A percentile compares a stretch with the other conserved stretches of the same genome.
phyloP scores from a whole-genome alignment of 78 protist genomes.

The Capsaspora owczarzaki region DNA sequence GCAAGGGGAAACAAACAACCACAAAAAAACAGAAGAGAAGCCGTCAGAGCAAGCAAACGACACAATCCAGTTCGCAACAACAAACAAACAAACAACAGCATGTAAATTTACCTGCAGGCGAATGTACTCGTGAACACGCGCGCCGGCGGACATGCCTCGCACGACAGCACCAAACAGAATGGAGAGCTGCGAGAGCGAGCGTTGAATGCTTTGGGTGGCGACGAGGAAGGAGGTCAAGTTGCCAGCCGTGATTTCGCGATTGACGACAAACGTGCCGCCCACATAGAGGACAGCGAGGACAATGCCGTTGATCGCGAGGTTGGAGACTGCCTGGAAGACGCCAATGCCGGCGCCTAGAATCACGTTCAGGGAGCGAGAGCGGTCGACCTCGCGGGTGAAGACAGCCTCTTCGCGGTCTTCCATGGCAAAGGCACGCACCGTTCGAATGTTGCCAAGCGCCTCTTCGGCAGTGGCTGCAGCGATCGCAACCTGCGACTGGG shows the following conservation, averaged over 20 bases:
- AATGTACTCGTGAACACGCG: too few species aligned
- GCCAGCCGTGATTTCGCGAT: too few species aligned
- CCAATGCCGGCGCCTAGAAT: neutral
- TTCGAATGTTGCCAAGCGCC: constrained; percentile 18
- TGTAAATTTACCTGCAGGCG: too few species aligned
- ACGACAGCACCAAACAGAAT: too few species aligned
- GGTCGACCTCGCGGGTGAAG: neutral
- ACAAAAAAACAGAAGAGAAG: neutral
- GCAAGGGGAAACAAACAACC: neutral
- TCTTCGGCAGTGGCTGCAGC: neutral
- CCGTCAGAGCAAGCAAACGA: neutral
- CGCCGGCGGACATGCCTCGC: too few species aligned
- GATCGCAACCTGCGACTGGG: neutral
- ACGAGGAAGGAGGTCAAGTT: too few species aligned
- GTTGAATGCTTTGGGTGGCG: too few species aligned
- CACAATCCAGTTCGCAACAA: neutral
- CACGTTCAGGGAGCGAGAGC: neutral
- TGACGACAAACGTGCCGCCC: too few species aligned
- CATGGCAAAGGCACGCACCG: constrained; percentile 28
- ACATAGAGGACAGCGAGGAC: constrained; percentile 8
- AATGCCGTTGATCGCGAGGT: constrained; percentile 9
- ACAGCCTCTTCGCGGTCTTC: constrained; percentile 1
- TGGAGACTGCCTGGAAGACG: constrained; percentile 12
- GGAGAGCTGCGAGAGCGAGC: too few species aligned
- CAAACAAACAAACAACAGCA: neutral